phyloP scores from a whole-genome alignment of 352 stramenopile species.

The Globisporangium spinosum region DNA sequence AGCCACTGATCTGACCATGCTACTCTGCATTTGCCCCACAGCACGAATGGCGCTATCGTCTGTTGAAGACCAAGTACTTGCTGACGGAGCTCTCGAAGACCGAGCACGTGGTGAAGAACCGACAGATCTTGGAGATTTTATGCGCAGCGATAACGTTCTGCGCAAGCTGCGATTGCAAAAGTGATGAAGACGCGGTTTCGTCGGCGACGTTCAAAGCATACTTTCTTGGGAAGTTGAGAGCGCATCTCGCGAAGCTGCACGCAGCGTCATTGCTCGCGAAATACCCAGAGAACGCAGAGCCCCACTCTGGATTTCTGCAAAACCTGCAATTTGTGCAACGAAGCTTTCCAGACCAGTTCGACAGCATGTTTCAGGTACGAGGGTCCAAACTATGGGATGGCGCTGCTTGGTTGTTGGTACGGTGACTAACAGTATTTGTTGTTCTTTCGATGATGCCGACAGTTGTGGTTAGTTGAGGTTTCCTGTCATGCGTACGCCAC shows the following conservation, averaged over 20 bases:
- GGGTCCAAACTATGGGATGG: background rate
- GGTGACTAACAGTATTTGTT: background rate
- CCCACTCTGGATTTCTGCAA: constrained; percentile 29
- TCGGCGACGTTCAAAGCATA: constrained; percentile 34
- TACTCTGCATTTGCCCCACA: constrained; percentile 17
- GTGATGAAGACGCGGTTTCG: background rate
- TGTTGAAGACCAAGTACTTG: constrained; percentile 58
- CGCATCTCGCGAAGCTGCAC: constrained; percentile 52
- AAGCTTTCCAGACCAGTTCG: constrained; percentile 40
- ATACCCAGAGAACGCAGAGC: constrained; percentile 13
- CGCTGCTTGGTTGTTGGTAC: background rate
- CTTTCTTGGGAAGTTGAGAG: constrained; percentile 50
- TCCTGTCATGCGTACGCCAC: constrained; percentile 50
- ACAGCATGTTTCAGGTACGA: constrained; percentile 50
- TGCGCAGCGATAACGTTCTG: constrained; percentile 41
- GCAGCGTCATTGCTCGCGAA: constrained; percentile 33
- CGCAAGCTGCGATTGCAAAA: constrained; percentile 17
- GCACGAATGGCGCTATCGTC: constrained; percentile 38
- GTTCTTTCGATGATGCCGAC: background rate
- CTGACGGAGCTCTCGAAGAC: constrained; percentile 43
- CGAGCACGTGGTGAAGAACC: constrained; percentile 33
- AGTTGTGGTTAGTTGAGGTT: constrained; percentile 70
- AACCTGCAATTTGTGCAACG: constrained; percentile 50
- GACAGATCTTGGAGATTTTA: constrained; percentile 39
- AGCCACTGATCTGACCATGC: background rate